These are phyloP conservation scores for Cladophialophora chaetospira DNA, from an alignment of 2,329 filamentous ascomycete species.

Conservation along the genomic window DNA sequence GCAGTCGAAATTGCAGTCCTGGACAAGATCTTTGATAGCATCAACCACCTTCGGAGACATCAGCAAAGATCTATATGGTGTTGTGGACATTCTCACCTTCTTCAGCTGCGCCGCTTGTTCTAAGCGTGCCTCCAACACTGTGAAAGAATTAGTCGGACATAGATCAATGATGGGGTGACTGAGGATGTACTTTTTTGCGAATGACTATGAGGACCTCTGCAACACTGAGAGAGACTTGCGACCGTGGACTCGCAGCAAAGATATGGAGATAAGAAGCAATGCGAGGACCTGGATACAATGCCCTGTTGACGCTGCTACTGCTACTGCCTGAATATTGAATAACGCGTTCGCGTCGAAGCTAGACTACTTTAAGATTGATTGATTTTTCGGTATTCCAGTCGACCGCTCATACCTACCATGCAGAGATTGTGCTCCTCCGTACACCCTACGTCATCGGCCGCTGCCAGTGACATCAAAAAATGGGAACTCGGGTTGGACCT, in stretches of 20 bases:
- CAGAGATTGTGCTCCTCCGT: neutral
- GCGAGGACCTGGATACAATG: no score
- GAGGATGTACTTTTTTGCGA: constrained; percentile 1
- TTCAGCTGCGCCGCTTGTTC: constrained; percentile 93
- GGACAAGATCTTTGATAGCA: constrained; percentile 97
- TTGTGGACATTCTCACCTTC: constrained; percentile 63
- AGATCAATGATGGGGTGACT: neutral
- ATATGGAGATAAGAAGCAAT: no score
- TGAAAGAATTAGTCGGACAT: neutral
- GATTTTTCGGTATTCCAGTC: neutral
- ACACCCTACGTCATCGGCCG: neutral
- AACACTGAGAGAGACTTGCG: no score
- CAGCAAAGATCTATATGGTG: neutral
- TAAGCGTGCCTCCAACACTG: constrained; percentile 95
- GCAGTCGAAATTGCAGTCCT: constrained; percentile 99
- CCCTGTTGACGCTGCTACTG: no score
- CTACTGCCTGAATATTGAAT: no score
- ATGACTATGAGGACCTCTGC: no score
- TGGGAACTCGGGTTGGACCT: no score
- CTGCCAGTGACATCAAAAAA: neutral
- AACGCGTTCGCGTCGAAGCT: constrained; percentile 2
- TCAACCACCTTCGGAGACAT: constrained; percentile 74
- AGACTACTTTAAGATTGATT: neutral
- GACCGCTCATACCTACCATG: neutral
- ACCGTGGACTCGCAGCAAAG: no score